Evolutionary conservation across 2,329 filamentous ascomycete species (phyloP), one percentile per base, ranked within the genome.

Genomic region (Apiospora hydei): DNA sequence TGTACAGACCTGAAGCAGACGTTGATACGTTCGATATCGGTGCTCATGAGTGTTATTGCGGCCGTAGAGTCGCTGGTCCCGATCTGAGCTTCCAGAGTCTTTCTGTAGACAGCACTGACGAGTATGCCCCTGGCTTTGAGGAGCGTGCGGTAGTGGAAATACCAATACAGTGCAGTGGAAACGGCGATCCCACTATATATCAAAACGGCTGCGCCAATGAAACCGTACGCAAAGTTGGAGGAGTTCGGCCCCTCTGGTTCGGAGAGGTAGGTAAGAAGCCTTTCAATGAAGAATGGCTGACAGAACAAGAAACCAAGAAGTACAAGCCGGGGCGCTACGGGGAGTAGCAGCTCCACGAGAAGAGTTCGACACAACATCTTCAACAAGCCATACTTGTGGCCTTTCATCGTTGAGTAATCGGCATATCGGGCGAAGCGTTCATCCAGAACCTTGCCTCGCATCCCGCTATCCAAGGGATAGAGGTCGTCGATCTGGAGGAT

Each of bases 181-280:
- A 85, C 18, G 2, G 84, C 82, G 26, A 85, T 82, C 13, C 83
- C 82, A 0, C 74, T 34, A 24, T 85, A 87, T 4, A 85, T 81
- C 2, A 85, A 69, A 1, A 81, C 73, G 0, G 79, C 78, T 3
- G 83, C 84, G 1, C 81, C 85, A 13, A 87, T 84, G 6, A 86
- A 79, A 0, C 84, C 84, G 72, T 84, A 85, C 1, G 83, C 81
- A 18, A 77, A 71, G 44, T 80, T 82, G 0, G 75, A 72, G 0
- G 73, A 72, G 0, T 73, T 71, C 0, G 69, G 26, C 4, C 57
- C 57, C 0, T 74, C 72, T 10, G 76, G 34, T 49, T 71, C 72
- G 26, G 76, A 72, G 3, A 84, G 75, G 51, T 79, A 80, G 16
- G 74, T 3, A 0, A 86, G 77, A 8, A 80, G 74, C 0, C 74